Evolutionary conservation across 148 eudicot species (phyloP).

Genomic region (Oxyria digyna): DNA sequence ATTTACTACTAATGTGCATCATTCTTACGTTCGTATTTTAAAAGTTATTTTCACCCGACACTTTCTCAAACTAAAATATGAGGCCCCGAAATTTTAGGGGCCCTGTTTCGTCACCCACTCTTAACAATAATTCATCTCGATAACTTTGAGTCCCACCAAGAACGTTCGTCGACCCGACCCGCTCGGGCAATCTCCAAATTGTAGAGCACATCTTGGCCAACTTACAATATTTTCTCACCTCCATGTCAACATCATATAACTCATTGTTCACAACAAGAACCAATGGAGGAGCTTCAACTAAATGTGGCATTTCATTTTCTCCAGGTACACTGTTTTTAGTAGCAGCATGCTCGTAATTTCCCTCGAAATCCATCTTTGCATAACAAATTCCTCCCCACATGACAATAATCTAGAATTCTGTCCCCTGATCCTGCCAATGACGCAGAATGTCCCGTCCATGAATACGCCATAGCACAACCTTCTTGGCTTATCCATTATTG

Average conservation of each 20-base stretch:
- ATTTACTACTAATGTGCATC: no score
- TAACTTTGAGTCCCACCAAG: slow-evolving; percentile 23
- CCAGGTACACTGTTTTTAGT: slow-evolving; percentile 6
- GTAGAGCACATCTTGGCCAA: slow-evolving; percentile 13
- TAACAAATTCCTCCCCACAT: slow-evolving; percentile 26
- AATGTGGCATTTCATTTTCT: slow-evolving; percentile 11
- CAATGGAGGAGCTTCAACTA: slow-evolving; percentile 26
- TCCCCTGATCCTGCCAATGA: slow-evolving; percentile 22
- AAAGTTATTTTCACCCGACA: no score
- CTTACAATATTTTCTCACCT: slow-evolving; percentile 21
- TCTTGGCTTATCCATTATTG: slow-evolving; percentile 21
- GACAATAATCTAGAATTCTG: slow-evolving; percentile 12
- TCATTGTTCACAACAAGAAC: slow-evolving; percentile 27
- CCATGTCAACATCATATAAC: slow-evolving; percentile 23
- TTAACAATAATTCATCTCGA: slow-evolving; percentile 28
- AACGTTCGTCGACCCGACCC: slow-evolving; percentile 22
- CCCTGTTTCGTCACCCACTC: no score
- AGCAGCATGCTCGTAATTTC: slow-evolving; percentile 26
- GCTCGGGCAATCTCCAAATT: slow-evolving; percentile 23
- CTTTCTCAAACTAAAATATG: no score
- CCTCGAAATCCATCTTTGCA: slow-evolving; percentile 13
- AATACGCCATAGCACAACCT: slow-evolving; percentile 29
- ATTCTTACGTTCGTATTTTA: no score
- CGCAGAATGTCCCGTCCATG: slow-evolving; percentile 26
- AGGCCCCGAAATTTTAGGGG: no score